Base-by-base conservation (phyloP, 2,329 filamentous ascomycete species). In the Ceratocystis cubensis region DNA sequence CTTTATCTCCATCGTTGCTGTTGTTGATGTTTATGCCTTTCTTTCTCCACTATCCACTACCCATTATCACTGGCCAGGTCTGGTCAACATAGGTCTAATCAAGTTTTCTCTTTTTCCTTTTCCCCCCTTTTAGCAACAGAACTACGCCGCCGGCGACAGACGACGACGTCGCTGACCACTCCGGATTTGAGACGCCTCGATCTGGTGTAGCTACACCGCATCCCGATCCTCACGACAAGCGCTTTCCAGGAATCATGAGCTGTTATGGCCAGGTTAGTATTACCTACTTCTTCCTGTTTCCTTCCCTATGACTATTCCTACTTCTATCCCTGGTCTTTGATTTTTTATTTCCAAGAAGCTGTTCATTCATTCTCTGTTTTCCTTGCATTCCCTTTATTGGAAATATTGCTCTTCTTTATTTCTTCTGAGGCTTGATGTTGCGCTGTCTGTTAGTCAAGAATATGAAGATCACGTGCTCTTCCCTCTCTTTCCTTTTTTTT, bases 181-280 rank as follows among this genome's bases (percentile, higher is more conserved):
- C 91, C 75, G 89, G 90, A 74, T 89, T 88, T 75, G 88, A 90
- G 72, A 92, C 89, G 65, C 94, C 91, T 72, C 88, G 91, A 73
- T 95, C 92, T 72, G 91, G 92, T 73, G 85, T 96, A 76, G 89
- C 91, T 71, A 99, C 94, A 70, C 94, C 94, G 71, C 89, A 92
- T 74, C 94, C 94, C 71, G 93, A 97, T 78, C 87, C 88, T 70
- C 87, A 89, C 74, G 94, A 99, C 80, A 96, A 96, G 80, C 88
- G 94, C 78, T 82, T 96, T 75, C 94, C 94, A 71, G 90, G 91
- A 75, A 96, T 97, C 80, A 88, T 94, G 83, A 95, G 88, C 82
- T 96, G 94, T 82, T 96, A 97, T 84, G 88, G 88, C 81, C 94
- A 99, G 93, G 94, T 99, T 96, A 87, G 94, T 96, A 59, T 30